phyloP scores from a whole-genome alignment of 441 rosid species.

The Dalechampia spathulata region DNA sequence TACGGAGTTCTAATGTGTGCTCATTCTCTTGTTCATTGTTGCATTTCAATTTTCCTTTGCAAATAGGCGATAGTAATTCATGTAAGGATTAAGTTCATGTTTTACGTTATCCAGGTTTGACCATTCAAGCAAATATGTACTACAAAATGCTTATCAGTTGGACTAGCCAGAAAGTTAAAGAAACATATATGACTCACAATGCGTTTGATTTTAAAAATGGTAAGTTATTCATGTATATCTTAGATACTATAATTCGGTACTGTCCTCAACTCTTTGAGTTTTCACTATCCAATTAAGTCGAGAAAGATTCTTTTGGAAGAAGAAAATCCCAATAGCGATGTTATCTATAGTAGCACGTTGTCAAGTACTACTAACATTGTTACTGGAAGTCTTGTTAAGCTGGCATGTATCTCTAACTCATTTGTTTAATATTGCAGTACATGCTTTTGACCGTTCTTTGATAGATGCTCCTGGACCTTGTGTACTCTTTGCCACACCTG shows the following conservation, averaged over 20 bases:
- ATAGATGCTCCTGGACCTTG: conserved; percentile 91
- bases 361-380: neutral
- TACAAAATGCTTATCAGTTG: conserved; percentile 94
- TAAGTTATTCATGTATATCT: conserved; percentile 18
- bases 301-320: no score
- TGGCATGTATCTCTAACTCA: conserved; percentile 3
- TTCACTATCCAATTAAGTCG: no score
- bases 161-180: conserved; percentile 93
- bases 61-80: neutral
- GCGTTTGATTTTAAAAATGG: conserved; percentile 95
- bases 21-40: neutral
- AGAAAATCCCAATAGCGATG: no score
- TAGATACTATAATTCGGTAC: neutral
- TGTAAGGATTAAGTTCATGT: conserved; percentile 13
- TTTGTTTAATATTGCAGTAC: conserved; percentile 47
- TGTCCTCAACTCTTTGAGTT: no score
- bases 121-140: conserved; percentile 96
- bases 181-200: conserved; percentile 53
- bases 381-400: neutral
- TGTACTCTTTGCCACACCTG: conserved; percentile 97
- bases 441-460: conserved; percentile 65
- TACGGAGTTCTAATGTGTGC: neutral
- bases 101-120: conserved; percentile 56
- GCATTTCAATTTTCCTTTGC: neutral
- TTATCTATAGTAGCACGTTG: neutral